Percentiles rank a stretch among this genome's conserved stretches.
These are phyloP conservation scores for Paraglomus occultum DNA, from an alignment of 192 early-diverging fungal species.

Conservation along the genomic window DNA sequence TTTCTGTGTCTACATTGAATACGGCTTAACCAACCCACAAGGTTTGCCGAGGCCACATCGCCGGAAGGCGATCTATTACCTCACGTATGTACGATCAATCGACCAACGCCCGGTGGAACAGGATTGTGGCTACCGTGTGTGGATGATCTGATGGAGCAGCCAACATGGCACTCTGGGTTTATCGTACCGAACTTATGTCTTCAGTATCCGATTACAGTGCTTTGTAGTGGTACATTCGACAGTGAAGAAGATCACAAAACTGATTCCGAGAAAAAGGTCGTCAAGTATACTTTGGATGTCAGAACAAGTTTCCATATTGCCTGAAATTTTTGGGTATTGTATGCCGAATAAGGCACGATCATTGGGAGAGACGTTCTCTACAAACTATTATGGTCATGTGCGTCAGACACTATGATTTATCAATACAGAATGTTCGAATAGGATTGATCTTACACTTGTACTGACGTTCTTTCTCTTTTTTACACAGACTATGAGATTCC, in stretches of 20 bases:
- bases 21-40: too few relatives aligned
- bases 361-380: background rate
- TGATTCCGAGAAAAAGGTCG: constrained; percentile 57
- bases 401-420: too few relatives aligned
- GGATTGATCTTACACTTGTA: too few relatives aligned
- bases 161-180: constrained; percentile 80
- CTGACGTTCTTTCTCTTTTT: background rate
- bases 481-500: constrained; percentile 73
- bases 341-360: background rate
- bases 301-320: constrained; percentile 37
- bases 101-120: constrained; percentile 61
- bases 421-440: too few relatives aligned
- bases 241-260: constrained; percentile 44
- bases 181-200: constrained; percentile 61
- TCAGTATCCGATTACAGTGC: constrained; percentile 51
- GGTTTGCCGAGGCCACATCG: too few relatives aligned
- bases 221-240: constrained; percentile 68
- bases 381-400: too few relatives aligned
- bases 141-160: constrained; percentile 60
- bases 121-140: constrained; percentile 80
- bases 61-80: constrained; percentile 9
- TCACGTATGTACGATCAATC: constrained; percentile 67
- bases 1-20: too few relatives aligned
- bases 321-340: constrained; percentile 5
- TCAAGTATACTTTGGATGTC: constrained; percentile 66